Evolutionary conservation across 148 eudicot species (phyloP).

Genomic region (Arbutus unedo): DNA sequence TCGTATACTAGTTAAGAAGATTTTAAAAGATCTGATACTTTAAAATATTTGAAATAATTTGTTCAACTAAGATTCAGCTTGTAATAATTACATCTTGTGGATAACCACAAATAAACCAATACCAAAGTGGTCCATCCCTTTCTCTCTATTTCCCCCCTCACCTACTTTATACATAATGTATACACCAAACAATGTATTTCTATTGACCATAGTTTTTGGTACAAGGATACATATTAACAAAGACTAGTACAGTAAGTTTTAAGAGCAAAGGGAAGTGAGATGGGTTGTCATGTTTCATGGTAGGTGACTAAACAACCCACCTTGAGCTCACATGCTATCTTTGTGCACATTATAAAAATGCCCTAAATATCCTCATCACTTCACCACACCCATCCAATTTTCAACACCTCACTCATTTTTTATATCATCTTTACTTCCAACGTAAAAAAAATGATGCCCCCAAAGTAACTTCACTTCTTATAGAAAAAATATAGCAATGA

Average conservation of each 20-base stretch:
- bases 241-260: conserved; percentile 8
- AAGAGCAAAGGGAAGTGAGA: conserved; percentile 23
- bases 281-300: conserved; percentile 65
- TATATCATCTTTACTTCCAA: background rate
- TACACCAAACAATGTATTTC: background rate
- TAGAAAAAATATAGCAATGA: background rate
- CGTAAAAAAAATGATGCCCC: background rate
- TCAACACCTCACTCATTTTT: conserved; percentile 13
- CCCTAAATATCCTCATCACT: conserved; percentile 13
- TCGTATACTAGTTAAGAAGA: background rate
- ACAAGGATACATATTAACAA: background rate
- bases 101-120: background rate
- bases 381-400: conserved; percentile 15
- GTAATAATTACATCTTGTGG: conserved; percentile 1
- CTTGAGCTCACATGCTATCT: conserved; percentile 53
- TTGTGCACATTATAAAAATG: conserved; percentile 21
- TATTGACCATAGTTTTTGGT: background rate
- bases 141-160: background rate
- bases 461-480: background rate
- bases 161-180: background rate
- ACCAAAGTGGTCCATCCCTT: conserved; percentile 13
- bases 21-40: background rate
- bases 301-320: conserved; percentile 78
- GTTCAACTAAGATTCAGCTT: background rate
- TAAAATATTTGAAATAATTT: background rate